These are phyloP conservation scores for Plasmodium vinckei DNA, from an alignment of 169 alveolate genomes.

Conservation along the genomic window DNA sequence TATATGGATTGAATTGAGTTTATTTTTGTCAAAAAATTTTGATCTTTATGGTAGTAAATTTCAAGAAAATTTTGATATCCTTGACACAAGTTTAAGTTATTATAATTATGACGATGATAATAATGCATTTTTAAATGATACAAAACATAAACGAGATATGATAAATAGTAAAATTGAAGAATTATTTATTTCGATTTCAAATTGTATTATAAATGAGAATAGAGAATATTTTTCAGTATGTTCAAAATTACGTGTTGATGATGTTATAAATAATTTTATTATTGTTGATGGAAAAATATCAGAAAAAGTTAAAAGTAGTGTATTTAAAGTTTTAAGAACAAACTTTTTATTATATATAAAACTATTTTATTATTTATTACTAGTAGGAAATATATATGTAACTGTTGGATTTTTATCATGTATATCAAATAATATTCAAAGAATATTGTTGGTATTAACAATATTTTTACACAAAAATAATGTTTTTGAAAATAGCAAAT, in stretches of 20 bases:
- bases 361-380: slow-evolving; percentile 68
- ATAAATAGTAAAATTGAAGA: slow-evolving; percentile 66
- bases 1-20: slow-evolving; percentile 70
- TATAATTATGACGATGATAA: slow-evolving; percentile 47
- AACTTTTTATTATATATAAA: slow-evolving; percentile 71
- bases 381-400: slow-evolving; percentile 70
- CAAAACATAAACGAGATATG: slow-evolving; percentile 56
- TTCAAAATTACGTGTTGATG: slow-evolving; percentile 50
- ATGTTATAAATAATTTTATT: slow-evolving; percentile 72
- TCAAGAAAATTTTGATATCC: slow-evolving; percentile 67
- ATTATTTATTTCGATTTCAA: slow-evolving; percentile 61
- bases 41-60: slow-evolving; percentile 52
- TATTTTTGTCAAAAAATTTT: slow-evolving; percentile 64
- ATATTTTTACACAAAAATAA: slow-evolving; percentile 68
- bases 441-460: slow-evolving; percentile 55
- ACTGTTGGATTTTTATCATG: slow-evolving; percentile 69
- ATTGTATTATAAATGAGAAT: slow-evolving; percentile 61
- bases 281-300: slow-evolving; percentile 63
- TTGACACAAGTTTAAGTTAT: slow-evolving; percentile 38
- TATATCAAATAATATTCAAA: slow-evolving; percentile 59
- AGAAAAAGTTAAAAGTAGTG: slow-evolving; percentile 46
- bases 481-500: slow-evolving; percentile 41
- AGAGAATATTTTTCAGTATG: slow-evolving; percentile 48
- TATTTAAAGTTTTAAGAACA: slow-evolving; percentile 44
- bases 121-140: slow-evolving; percentile 58